These are phyloP conservation scores for Kwoniella newhampshirensis DNA, from an alignment of 768 basidiomycete species.

Conservation along the genomic window DNA sequence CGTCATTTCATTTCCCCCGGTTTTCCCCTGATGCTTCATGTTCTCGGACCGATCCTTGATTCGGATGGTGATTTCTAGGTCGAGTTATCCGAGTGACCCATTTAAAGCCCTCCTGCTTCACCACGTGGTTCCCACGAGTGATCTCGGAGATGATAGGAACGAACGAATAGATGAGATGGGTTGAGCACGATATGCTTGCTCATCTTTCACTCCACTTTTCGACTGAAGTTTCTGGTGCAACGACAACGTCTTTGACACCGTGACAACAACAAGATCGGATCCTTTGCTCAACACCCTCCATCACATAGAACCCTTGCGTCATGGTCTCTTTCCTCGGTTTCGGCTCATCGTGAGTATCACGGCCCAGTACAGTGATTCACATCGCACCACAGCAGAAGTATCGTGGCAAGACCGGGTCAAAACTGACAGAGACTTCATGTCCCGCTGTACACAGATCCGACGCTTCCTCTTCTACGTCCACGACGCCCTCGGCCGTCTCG, in stretches of 20 bases:
- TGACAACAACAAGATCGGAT: too few relatives aligned
- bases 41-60: not conserved
- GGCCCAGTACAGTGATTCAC: not conserved
- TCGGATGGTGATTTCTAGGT: too few relatives aligned
- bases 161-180: too few relatives aligned
- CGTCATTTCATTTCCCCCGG: too few relatives aligned
- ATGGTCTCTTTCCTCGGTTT: constrained; percentile 35
- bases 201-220: constrained; percentile 1
- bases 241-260: not conserved
- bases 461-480: not conserved
- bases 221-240: not conserved
- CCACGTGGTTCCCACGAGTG: too few relatives aligned
- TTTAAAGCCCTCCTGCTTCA: too few relatives aligned
- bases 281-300: too few relatives aligned
- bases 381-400: too few relatives aligned
- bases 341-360: constrained; percentile 9
- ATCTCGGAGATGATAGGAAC: too few relatives aligned
- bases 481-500: constrained; percentile 12
- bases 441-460: not conserved
- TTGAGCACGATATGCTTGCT: constrained; percentile 3
- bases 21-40: too few relatives aligned
- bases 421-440: too few relatives aligned
- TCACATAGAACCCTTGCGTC: not conserved
- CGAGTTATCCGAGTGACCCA: not conserved
- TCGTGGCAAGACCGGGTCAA: constrained; percentile 21